Evolutionary conservation across 73 alveolate species (phyloP), one percentile per base, ranked within the genome.

Genomic region (Paramecium sexaurelia): DNA sequence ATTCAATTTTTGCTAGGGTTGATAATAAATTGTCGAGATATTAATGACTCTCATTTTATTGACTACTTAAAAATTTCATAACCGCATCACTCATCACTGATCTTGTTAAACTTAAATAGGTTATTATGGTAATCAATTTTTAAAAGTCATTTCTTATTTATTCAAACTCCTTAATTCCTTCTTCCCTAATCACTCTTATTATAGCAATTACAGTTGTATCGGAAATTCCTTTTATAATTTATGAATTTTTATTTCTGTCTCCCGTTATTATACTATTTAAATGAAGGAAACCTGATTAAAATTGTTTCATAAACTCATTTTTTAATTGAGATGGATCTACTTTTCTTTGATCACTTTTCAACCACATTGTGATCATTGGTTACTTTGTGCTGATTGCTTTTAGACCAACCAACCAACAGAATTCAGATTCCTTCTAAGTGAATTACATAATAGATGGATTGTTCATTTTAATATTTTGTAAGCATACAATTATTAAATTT

Each of bases 11-110:
- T 1, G 22, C 39, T 61, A 61, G 26, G 1, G 39, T 61, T 22
- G 83, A 61, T 61, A 61, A 29, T 29, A 61, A 29, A 61, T 61
- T 61, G 1, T 61, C 83, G 0, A 61, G 43, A 24, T 61, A 61
- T 61, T 61, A 6, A 61, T 61, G 83, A 61, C 83, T 61, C 17
- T 61, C 83, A 29, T 61, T 29, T 29, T 32, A 29, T 61, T 61
- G 26, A 24, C 39, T 61, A 6, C 83, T 61, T 11, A 26, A 61
- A 61, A 61, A 61, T 2, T 61, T 61, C 83, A 61, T 61, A 13
- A 61, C 39, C 11, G 83, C 83, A 61, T 61, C 83, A 61, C 83
- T 61, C 83, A 61, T 61, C 1, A 61, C 83, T 61, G 83, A 61
- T 61, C 83, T 61, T 61, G 83, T 61, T 61, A 61, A 61, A 29